Evolutionary conservation across 129 eudicot genomes (phyloP).

Genomic region (Helianthus annuus): DNA sequence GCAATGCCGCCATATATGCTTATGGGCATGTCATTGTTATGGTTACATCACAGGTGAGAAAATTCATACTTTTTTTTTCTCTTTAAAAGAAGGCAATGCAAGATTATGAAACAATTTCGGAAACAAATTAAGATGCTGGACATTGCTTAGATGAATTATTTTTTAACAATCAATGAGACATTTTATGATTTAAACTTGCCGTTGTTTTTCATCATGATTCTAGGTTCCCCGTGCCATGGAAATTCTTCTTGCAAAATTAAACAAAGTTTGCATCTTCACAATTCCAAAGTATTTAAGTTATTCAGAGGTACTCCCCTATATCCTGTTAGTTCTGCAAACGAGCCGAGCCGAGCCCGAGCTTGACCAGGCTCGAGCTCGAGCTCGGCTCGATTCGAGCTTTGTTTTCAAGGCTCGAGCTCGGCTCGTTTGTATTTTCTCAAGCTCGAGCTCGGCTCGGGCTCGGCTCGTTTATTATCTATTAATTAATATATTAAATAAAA

Average conservation of each 20-base stretch:
- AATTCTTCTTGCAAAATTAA: constrained; percentile 77
- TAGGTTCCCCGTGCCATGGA: constrained; percentile 87
- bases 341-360: no score
- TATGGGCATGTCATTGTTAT: constrained; percentile 71
- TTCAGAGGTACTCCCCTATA: constrained; percentile 60
- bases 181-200: not conserved
- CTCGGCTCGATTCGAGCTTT: no score
- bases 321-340: no score
- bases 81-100: constrained; percentile 12
- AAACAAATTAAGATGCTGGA: not conserved
- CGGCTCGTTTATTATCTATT: no score
- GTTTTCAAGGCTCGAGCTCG: no score
- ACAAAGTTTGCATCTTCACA: constrained; percentile 77
- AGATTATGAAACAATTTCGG: not conserved
- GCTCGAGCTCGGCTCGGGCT: no score
- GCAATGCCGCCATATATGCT: constrained; percentile 50
- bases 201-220: constrained; percentile 12
- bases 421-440: no score
- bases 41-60: constrained; percentile 81
- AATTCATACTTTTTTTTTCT: constrained; percentile 13
- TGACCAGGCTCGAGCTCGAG: no score
- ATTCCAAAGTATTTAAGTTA: constrained; percentile 83
- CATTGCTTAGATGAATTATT: not conserved
- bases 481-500: no score
- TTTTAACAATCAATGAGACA: not conserved